phyloP scores from a whole-genome alignment of 202 grass and related monocot genomes.

The Saccharum hybrid region DNA sequence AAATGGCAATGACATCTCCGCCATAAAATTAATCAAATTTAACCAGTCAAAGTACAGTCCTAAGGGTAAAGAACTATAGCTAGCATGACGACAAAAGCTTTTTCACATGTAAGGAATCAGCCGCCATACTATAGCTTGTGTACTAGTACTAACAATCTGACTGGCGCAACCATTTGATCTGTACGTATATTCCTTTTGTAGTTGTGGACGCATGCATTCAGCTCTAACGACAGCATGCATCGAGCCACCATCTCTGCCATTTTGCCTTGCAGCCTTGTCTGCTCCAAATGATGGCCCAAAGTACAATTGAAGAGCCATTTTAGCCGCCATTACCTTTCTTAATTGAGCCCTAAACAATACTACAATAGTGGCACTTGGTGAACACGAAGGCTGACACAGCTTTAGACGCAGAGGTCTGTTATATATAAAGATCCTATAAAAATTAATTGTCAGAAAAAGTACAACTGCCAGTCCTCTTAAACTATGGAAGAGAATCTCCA shows the following conservation, averaged over 20 bases:
- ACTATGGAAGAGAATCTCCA: background rate
- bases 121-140: background rate
- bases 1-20: slow-evolving; percentile 23
- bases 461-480: slow-evolving; percentile 19
- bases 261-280: slow-evolving; percentile 24
- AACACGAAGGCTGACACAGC: background rate
- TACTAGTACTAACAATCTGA: background rate
- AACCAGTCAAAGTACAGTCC: background rate
- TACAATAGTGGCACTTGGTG: slow-evolving; percentile 8
- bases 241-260: background rate
- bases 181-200: slow-evolving; percentile 25
- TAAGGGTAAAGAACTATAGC: background rate
- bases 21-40: slow-evolving; percentile 8
- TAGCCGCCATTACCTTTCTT: slow-evolving; percentile 4
- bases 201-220: slow-evolving; percentile 15
- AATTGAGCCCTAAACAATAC: slow-evolving; percentile 12
- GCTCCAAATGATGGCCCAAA: slow-evolving; percentile 28
- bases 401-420: background rate
- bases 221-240: slow-evolving; percentile 20
- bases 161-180: background rate
- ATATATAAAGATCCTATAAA: background rate
- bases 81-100: background rate
- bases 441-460: background rate
- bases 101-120: slow-evolving; percentile 10
- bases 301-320: slow-evolving; percentile 9